Evolutionary conservation across 2,329 filamentous ascomycete species (phyloP), one percentile per base, ranked within the genome.

Genomic region (Metarhizium guizhouense): DNA sequence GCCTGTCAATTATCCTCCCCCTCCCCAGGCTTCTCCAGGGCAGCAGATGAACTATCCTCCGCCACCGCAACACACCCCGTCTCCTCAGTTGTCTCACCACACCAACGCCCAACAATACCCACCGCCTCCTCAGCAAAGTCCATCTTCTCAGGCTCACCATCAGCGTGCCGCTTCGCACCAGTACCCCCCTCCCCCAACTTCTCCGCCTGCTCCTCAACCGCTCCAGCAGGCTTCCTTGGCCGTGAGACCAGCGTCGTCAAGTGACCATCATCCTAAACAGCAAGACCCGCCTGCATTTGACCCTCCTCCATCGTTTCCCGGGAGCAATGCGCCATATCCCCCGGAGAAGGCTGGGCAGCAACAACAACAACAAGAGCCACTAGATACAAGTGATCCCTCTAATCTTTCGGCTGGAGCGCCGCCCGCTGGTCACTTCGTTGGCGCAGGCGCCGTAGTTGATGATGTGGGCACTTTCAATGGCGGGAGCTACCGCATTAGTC

Each of bases 391-490:
- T 51, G 58, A 57, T 36, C 61, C 69, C 16, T 60, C 67, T 32
- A 68, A 70, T 59, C 66, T 73, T 49, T 64, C 70, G 20, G 66
- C 67, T 11, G 70, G 70, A 32, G 75, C 73, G 4, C 76, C 74
- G 11, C 66, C 71, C 6, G 70, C 74, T 16, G 70, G 72, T 36
- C 80, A 87, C 56, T 91, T 93, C 60, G 69, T 77, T 6, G 88
- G 88, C 34, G 83, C 81, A 0, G 59, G 57, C 40, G 75, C 86
- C 0, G 79, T 81, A 1, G 76, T 83, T 34, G 94, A 97, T 69
- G 92, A 96, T 63, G 83, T 95, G 2, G 94, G 94, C n/a, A 94
- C 88, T 0, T 99, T 97, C 76, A 97, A 97, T 68, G 94, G 94
- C 16, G 94, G 94, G 13, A 93, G 88, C 66, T 99, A 93, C 69